Base-by-base conservation (phyloP, 2,329 filamentous ascomycete genomes). In the Neonectria faginata region DNA sequence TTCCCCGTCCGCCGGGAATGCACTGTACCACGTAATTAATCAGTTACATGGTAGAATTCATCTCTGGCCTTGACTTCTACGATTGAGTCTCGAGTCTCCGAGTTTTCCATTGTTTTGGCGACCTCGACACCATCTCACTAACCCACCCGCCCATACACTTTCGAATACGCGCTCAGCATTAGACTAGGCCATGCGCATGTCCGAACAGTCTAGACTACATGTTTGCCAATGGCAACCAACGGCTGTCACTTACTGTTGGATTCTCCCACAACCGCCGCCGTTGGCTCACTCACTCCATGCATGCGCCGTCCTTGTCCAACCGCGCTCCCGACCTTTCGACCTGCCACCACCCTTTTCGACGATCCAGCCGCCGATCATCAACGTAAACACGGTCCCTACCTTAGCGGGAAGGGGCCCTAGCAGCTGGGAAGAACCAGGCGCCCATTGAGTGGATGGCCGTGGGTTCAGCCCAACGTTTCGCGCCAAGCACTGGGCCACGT, bases 1-100 rank as follows among this genome's bases (percentile, higher is more conserved):
- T 64, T 58, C 68, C 67, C 67, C 63, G 70, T 48, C 55, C 44
- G 64, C 63, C 60, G 67, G 62, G 65, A 36, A 36, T 11, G 12
- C 31, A 14, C 10, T 29, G 8, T 3, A 10, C 29, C 10, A 29
- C 29, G 29, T 8, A 29, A 29, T 29, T 10, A 25, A 25, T 25
- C 6, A 25, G 25, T 1, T 25, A 29, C 29, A 10, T 10, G 29
- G 3, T 10, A 9, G 9, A 12, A 33, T 33, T 12, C 4, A 5
- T 33, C 31, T 12, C 31, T 33, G 31, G 10, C 31, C 31, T 12
- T 10, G 31, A 33, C 31, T 12, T 33, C 3, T 3, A 33, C 3
- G 10, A 33, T 12, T 33, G 2, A 5, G 2, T 1, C 2, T 33
- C 31, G 31, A 12, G 31, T 33, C 31, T 33, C 10, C 10, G 31